Base-by-base conservation (phyloP, 2,329 filamentous ascomycete species). In the Thelonectria olida region DNA sequence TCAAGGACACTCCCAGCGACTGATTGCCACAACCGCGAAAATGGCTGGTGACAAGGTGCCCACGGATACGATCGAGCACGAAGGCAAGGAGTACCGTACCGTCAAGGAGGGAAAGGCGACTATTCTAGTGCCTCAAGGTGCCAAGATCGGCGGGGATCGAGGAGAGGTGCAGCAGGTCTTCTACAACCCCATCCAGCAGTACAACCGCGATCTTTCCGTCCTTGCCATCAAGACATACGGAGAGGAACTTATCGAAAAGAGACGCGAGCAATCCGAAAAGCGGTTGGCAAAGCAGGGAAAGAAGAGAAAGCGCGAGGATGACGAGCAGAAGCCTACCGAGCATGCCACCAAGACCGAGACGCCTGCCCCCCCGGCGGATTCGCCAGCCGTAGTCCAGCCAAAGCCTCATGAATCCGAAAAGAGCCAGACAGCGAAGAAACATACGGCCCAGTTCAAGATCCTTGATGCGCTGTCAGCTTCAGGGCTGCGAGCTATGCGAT, bases 181-280 rank as follows among this genome's bases (percentile, higher is more conserved):
- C 74, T 99, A 99, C 84, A 99, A 99, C 71, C 95, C 96, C 0
- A 97, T 99, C 55, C 96, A 99, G 75, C 96, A 99, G 75, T 99
- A 98, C 83, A 99, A 99, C 78, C 91, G 96, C 47, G 96, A 99
- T 75, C 79, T 99, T 67, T 97, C 93, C 62, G 92, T 97, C 23
- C 85, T 99, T 13, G 93, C 93, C 1, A 97, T 99, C 76, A 92
- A 92, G 73, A 91, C 92, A 0, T 97, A 95, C 75, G 92, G 92
- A 1, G 89, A 96, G 68, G 88, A 92, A 28, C 74, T 68, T 34
- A 67, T 88, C 17, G 79, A 84, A 31, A 80, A 78, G 69, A 80
- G 79, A 60, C 78, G 76, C 25, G 78, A 79, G 62, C 78, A 72
- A 38, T 70, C 75, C 66, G 78, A 82, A 73, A 80, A 74, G 68